Conservation (phyloP, 345 rosid genomes). For the Clarkia xantiana region DNA sequence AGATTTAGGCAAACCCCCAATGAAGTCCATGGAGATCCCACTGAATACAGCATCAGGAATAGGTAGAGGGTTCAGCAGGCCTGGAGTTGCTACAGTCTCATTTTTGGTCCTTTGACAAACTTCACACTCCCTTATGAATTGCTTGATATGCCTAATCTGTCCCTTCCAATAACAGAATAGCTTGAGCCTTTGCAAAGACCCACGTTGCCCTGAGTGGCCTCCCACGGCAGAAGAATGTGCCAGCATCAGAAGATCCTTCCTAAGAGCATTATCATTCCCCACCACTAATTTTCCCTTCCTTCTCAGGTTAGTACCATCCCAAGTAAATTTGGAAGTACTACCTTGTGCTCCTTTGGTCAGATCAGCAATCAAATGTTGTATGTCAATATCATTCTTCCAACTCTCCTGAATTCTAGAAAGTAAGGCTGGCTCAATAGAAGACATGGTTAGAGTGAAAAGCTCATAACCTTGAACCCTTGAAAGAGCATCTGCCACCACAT, state of each 20-base stretch:
- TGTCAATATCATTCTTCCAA: no score
- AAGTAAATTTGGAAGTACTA: no score
- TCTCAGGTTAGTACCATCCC: background rate
- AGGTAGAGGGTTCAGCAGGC: background rate
- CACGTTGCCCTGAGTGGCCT: background rate
- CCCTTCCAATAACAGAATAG: background rate
- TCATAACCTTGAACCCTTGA: no score
- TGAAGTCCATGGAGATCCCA: conserved; percentile 1
- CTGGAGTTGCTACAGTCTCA: background rate
- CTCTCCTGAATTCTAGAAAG: no score
- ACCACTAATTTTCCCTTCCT: conserved; percentile 4
- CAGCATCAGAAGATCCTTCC: background rate
- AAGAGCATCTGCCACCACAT: no score
- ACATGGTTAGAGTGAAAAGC: no score
- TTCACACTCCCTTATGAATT: background rate
- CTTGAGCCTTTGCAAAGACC: background rate
- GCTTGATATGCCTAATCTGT: no score
- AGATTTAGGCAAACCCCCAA: background rate
- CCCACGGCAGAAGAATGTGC: background rate
- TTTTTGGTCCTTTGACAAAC: background rate
- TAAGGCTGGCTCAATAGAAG: no score
- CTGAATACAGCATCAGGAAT: background rate
- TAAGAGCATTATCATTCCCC: background rate
- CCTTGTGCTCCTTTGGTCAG: no score
- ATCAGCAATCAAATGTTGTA: no score